Conservation (phyloP, 371 early-diverging fungal species). For the Mortierella sp. region DNA sequence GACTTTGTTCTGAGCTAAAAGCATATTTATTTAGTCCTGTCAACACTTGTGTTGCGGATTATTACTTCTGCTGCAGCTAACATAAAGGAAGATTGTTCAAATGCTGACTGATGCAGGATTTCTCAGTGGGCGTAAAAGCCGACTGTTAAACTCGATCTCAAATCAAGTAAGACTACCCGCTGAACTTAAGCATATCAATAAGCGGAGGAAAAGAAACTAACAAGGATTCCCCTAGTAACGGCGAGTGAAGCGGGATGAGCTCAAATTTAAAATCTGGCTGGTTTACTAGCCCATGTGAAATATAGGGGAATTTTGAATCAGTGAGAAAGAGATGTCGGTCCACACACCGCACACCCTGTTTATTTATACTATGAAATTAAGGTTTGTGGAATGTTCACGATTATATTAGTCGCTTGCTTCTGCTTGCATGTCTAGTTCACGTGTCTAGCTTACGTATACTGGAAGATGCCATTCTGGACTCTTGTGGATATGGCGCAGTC, state of each 20-base stretch:
- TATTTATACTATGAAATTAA: too few species aligned
- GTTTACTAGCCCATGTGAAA: too few species aligned
- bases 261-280: conserved; percentile 66
- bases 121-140: conserved; percentile 5
- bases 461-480: too few species aligned
- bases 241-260: conserved; percentile 75
- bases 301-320: too few species aligned
- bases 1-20: conserved; percentile 13
- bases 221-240: conserved; percentile 74
- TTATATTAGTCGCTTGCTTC: too few species aligned
- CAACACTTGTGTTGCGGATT: conserved; percentile 12
- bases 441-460: too few species aligned
- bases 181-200: conserved; percentile 82
- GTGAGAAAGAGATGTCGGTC: too few species aligned
- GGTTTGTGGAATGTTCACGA: too few species aligned
- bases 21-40: conserved; percentile 32
- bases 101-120: conserved; percentile 28
- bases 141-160: conserved; percentile 55
- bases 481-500: too few species aligned
- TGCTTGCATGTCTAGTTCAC: too few species aligned
- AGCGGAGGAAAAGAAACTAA: conserved; percentile 82
- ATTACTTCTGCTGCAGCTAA: conserved; percentile 40
- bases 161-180: conserved; percentile 71
- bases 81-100: conserved; percentile 21
- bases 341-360: too few species aligned